Conservation (phyloP, 2,329 filamentous ascomycete species). For the Alternaria triticina region DNA sequence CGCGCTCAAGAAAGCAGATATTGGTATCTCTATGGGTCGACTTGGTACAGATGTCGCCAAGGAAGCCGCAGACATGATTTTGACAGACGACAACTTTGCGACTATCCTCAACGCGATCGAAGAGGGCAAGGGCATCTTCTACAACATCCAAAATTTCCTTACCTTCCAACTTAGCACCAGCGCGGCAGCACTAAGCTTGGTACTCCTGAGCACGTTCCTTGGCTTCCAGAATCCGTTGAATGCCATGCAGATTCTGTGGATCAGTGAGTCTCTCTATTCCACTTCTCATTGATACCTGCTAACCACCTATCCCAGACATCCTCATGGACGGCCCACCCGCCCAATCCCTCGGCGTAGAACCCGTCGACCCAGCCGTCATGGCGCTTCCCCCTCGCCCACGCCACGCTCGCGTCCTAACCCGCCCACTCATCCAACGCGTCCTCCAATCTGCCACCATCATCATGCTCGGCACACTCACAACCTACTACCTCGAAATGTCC, state of each 20-base stretch:
- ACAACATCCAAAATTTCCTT: conserved; percentile 99
- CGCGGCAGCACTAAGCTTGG: conserved; percentile 87
- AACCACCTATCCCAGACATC: conserved; percentile 70
- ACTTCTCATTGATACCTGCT: conserved; percentile 14
- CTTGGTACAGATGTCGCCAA: conserved; percentile 97
- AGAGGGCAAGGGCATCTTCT: conserved; percentile 98
- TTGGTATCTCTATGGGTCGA: conserved; percentile 95
- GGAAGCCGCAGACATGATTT: conserved; percentile 91
- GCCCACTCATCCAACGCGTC: conserved; percentile 79
- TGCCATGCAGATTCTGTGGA: conserved; percentile 99
- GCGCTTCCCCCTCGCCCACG: conserved; percentile 84
- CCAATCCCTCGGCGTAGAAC: conserved; percentile 94
- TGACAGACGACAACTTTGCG: conserved; percentile 87
- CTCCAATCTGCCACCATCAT: conserved; percentile 87
- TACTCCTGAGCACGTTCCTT: conserved; percentile 88
- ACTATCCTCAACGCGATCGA: conserved; percentile 95
- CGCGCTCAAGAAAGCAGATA: conserved; percentile 94
- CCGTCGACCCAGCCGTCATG: conserved; percentile 94
- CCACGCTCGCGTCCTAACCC: conserved; percentile 89
- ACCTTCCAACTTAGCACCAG: conserved; percentile 98
- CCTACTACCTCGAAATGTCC: conserved; percentile 92
- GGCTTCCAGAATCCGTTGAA: conserved; percentile 96
- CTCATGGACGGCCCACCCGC: conserved; percentile 99
- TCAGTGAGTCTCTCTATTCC: conserved; percentile 70
- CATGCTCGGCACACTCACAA: conserved; percentile 87